Evolutionary conservation across 345 rosid genomes (phyloP).

Genomic region (Salix arbutifolia): DNA sequence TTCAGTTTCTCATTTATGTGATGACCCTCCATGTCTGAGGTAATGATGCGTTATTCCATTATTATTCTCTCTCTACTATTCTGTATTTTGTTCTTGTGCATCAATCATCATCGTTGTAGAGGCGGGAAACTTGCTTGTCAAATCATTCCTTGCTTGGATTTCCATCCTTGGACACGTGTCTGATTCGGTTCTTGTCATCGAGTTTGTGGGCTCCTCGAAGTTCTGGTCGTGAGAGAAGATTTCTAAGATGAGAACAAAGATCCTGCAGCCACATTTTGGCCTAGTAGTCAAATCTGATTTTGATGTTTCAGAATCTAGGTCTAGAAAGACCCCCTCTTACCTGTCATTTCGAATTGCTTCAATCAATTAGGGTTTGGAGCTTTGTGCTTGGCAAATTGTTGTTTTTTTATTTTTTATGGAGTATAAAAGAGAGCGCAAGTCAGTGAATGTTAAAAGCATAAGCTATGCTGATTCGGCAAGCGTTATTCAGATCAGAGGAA

Average conservation of each 20-base stretch:
- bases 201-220: constrained; percentile 12
- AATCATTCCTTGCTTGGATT: no score
- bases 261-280: constrained; percentile 18
- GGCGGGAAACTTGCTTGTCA: no score
- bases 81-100: no score
- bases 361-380: background rate
- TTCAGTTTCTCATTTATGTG: no score
- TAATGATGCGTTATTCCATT: no score
- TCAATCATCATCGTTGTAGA: no score
- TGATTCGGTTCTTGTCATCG: no score
- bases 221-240: constrained; percentile 20
- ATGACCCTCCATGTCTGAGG: no score
- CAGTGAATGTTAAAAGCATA: background rate
- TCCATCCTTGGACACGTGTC: no score
- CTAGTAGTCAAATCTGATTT: constrained; percentile 1
- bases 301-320: constrained; percentile 5
- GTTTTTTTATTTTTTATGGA: background rate
- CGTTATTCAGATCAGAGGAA: background rate
- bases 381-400: background rate
- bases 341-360: background rate
- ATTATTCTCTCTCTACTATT: no score
- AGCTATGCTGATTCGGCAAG: background rate
- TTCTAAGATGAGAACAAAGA: constrained; percentile 25
- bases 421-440: background rate
- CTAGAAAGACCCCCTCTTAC: background rate